A percentile compares a stretch with the other conserved stretches of the same genome.
Evolutionary conservation across 306 rosid species (phyloP).

Genomic region (Dalbergia cochinchinensis): DNA sequence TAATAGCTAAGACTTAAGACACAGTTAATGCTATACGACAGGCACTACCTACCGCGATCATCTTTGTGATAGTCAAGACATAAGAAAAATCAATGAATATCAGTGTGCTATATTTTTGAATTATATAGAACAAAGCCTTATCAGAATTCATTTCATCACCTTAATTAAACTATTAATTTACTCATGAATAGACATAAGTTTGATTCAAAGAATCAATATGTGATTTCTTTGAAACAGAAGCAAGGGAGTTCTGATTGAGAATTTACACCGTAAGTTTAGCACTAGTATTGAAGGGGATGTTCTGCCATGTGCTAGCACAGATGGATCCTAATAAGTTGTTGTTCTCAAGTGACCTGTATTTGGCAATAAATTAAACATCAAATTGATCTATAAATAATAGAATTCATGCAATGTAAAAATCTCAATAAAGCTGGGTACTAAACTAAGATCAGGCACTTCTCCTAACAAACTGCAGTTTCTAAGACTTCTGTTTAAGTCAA

Average conservation of each 20-base stretch:
- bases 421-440: conserved; percentile 50
- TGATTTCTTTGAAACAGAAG: conserved; percentile 5
- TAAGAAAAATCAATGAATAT: too few relatives aligned
- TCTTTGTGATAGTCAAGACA: background rate
- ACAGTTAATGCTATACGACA: conserved; percentile 10
- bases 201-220: conserved; percentile 30
- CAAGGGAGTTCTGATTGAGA: conserved; percentile 33
- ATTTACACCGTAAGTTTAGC: conserved; percentile 65
- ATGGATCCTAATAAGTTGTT: conserved; percentile 65
- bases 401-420: background rate
- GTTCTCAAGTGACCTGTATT: conserved; percentile 66
- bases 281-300: conserved; percentile 47
- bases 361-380: conserved; percentile 42
- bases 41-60: conserved; percentile 18
- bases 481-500: conserved; percentile 76
- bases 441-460: conserved; percentile 74
- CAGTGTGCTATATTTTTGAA: too few relatives aligned
- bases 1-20: conserved; percentile 3
- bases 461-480: conserved; percentile 89
- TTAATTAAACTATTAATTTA: background rate
- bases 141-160: conserved; percentile 32
- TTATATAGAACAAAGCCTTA: too few relatives aligned
- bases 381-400: conserved; percentile 7
- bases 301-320: conserved; percentile 61
- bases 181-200: conserved; percentile 22